A percentile compares a stretch with the other conserved stretches of the same genome.
Conservation (phyloP, 164 flowering plant genomes). For the Sextonia rubra region DNA sequence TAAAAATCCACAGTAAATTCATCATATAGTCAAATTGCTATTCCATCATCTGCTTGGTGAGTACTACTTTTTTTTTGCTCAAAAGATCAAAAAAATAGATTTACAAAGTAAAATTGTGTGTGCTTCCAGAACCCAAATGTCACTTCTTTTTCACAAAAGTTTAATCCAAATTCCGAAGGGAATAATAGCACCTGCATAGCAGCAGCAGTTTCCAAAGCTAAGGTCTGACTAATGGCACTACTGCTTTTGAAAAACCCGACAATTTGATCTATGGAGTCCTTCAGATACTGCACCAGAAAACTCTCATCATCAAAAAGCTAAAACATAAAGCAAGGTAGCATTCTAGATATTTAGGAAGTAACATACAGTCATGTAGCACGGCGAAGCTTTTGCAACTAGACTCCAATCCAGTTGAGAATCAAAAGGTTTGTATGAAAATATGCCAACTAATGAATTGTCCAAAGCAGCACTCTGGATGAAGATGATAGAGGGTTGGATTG, state of each 20-base stretch:
- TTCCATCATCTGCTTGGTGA: too few relatives aligned
- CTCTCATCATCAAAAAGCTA: constrained; percentile 13
- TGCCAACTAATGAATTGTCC: constrained; percentile 71
- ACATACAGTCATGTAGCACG: constrained; percentile 93
- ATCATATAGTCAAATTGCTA: not conserved
- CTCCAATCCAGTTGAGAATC: constrained; percentile 94
- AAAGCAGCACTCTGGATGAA: constrained; percentile 77
- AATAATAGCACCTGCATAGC: constrained; percentile 76
- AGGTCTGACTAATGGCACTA: constrained; percentile 73
- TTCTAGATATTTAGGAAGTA: not conserved
- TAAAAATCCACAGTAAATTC: not conserved
- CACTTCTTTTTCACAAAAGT: not conserved
- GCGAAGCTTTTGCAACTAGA: constrained; percentile 88
- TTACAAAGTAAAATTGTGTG: too few relatives aligned
- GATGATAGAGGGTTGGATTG: constrained; percentile 4
- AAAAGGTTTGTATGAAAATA: constrained; percentile 82
- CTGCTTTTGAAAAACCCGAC: constrained; percentile 69
- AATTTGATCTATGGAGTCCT: constrained; percentile 76
- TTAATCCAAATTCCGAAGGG: not conserved
- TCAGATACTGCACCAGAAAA: constrained; percentile 65
- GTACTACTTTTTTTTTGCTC: too few relatives aligned
- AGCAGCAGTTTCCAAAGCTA: constrained; percentile 94
- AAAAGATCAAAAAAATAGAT: too few relatives aligned
- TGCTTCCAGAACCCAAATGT: not conserved
- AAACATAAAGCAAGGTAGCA: constrained; percentile 2